phyloP scores from a whole-genome alignment of 1,284 basidiomycete species.

The Singerocomus inundabilis region DNA sequence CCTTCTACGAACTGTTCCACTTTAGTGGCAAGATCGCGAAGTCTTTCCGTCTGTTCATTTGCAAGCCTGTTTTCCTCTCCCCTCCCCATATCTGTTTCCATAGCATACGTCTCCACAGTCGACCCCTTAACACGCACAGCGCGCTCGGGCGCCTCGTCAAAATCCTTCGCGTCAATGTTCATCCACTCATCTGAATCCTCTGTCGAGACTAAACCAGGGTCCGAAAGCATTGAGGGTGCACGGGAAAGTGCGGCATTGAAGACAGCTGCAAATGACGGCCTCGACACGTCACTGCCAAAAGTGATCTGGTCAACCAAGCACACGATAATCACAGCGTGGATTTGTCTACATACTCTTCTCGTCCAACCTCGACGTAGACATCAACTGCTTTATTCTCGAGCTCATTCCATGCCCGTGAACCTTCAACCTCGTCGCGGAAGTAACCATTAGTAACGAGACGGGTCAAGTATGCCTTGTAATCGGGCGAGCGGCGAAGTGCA shows the following conservation, averaged over 20 bases:
- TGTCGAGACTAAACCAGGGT: slow-evolving; percentile 17
- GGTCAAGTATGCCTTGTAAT: slow-evolving; percentile 68
- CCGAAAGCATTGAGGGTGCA: slow-evolving; percentile 26
- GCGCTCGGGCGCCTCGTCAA: slow-evolving; percentile 60
- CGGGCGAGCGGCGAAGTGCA: slow-evolving; percentile 58
- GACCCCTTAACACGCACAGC: slow-evolving; percentile 25
- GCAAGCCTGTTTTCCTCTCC: slow-evolving; percentile 48
- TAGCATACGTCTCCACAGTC: slow-evolving; percentile 29
- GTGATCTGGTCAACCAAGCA: slow-evolving; percentile 3
- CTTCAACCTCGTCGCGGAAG: slow-evolving; percentile 74
- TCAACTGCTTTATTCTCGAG: slow-evolving; percentile 70
- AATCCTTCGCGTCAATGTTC: slow-evolving; percentile 57
- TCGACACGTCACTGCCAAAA: slow-evolving; percentile 48
- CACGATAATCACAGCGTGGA: not conserved
- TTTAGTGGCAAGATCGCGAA: slow-evolving; percentile 77
- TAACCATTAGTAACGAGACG: slow-evolving; percentile 65
- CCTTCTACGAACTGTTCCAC: slow-evolving; percentile 87
- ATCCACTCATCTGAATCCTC: slow-evolving; percentile 79
- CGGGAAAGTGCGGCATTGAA: slow-evolving; percentile 63
- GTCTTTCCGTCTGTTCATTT: slow-evolving; percentile 63
- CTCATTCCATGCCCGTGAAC: slow-evolving; percentile 71
- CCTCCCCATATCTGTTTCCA: slow-evolving; percentile 47
- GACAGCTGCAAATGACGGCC: slow-evolving; percentile 71
- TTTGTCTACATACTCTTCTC: slow-evolving; percentile 57
- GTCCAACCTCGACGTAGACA: slow-evolving; percentile 62